These are phyloP conservation scores for Penicillium parvum DNA, from an alignment of 495 filamentous ascomycete genomes.

Conservation along the genomic window DNA sequence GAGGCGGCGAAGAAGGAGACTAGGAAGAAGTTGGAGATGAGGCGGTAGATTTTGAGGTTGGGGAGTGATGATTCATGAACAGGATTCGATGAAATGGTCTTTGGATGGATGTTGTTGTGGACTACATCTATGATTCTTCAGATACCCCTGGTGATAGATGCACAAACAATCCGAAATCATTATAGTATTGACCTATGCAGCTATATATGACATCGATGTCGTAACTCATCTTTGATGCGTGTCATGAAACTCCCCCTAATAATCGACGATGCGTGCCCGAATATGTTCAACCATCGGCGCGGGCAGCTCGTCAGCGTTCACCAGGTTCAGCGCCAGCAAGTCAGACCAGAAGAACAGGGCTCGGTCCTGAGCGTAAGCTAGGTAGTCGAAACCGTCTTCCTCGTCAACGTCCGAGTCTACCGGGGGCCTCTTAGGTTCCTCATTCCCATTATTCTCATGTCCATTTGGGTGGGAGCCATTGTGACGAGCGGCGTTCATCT, in stretches of 20 bases:
- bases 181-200: constrained; percentile 4
- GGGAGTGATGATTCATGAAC: not conserved
- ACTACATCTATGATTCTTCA: constrained; percentile 1
- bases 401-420: constrained; percentile 31
- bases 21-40: constrained; percentile 56
- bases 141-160: constrained; percentile 8
- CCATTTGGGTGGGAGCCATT: constrained; percentile 10
- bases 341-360: constrained; percentile 94
- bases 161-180: not conserved
- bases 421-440: constrained; percentile 9
- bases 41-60: not conserved
- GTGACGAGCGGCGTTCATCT: constrained; percentile 10
- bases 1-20: constrained; percentile 68
- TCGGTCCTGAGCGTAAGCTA: constrained; percentile 84
- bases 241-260: constrained; percentile 31
- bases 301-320: constrained; percentile 70
- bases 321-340: constrained; percentile 64
- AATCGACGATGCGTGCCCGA: constrained; percentile 54
- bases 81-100: not conserved
- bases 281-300: constrained; percentile 51
- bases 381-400: constrained; percentile 81
- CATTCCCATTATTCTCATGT: constrained; percentile 6
- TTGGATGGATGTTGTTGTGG: not conserved
- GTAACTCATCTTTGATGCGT: constrained; percentile 17
- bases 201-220: constrained; percentile 26